phyloP scores from a whole-genome alignment of 169 alveolate species.

The Plasmodium fragile region DNA sequence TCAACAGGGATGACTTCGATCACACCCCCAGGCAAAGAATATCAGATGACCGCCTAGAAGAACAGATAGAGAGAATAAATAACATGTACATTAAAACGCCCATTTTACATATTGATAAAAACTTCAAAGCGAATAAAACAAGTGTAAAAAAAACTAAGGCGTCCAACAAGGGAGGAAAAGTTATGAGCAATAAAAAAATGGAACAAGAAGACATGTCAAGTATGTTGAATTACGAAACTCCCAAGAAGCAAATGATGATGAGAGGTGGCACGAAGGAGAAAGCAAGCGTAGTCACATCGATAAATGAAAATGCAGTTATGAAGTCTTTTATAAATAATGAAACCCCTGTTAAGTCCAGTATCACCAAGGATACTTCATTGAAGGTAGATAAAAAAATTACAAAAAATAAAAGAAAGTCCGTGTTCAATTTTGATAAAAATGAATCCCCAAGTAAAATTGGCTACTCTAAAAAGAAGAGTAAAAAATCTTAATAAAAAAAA shows the following conservation, averaged over 20 bases:
- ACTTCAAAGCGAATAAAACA: background rate
- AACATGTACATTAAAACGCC: conserved; percentile 71
- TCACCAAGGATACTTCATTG: conserved; percentile 20
- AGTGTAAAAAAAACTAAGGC: conserved; percentile 13
- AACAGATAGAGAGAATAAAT: conserved; percentile 64
- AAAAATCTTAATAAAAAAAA: conserved; percentile 19
- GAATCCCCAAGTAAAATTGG: conserved; percentile 41
- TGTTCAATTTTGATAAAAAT: conserved; percentile 21
- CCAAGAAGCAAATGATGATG: conserved; percentile 30
- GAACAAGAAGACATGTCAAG: background rate
- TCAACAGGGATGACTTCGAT: conserved; percentile 35
- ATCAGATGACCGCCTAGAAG: conserved; percentile 32
- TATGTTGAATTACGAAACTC: conserved; percentile 50
- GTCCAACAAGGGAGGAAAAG: conserved; percentile 14
- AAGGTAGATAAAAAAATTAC: conserved; percentile 59
- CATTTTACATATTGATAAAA: conserved; percentile 27
- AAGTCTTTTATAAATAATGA: conserved; percentile 37
- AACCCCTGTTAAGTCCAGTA: conserved; percentile 21
- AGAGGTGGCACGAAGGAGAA: background rate
- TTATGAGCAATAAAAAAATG: background rate
- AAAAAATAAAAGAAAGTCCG: conserved; percentile 36
- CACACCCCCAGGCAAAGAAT: conserved; percentile 57
- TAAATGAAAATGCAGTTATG: conserved; percentile 9
- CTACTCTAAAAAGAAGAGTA: conserved; percentile 13
- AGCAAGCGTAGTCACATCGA: background rate